Evolutionary conservation across 2,329 filamentous ascomycete genomes (phyloP), one percentile per base, ranked within the genome.

Genomic region (Scleromitrula shiraiana): DNA sequence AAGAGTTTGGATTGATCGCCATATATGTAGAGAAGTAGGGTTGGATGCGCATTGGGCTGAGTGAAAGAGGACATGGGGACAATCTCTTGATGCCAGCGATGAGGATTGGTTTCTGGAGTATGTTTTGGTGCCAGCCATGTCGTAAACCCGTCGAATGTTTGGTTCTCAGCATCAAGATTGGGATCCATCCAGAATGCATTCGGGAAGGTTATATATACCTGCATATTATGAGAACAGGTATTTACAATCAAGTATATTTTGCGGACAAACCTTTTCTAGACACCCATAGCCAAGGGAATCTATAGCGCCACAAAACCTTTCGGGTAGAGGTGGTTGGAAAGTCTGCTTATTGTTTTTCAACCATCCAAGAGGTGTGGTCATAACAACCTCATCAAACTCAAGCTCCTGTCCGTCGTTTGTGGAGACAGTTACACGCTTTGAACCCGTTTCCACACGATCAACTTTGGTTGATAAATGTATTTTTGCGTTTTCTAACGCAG

Each of bases 21-120:
- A 54, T 70, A 72, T 49, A 70, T 72, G 67, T 80, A 86, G 71
- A 85, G 85, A 38, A 86, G 74, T 2, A 87, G 71, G 2, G 81
- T 85, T 26, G 83, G 79, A 35, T 85, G 82, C 8, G 55, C 50
- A 2, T 76, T 71, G 49, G 67, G 68, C 1, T 62, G 52, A 0
- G 55, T 46, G 2, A 86, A 70, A 1, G 75, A 70, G 36, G 80
- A 73, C 15, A 86, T 70, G 15, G 82, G 81, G 46, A 84, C 66
- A 50, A 71, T 73, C 68, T 83, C 75, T 65, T 81, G 76, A 52
- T 75, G 71, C 79, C 79, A 85, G 51, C 66, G 60, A 2, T 69
- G 54, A 1, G 72, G 70, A 42, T 75, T 73, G 0, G 73, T 75
- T 33, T 68, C 60, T 0, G 64, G 46, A 1, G 75, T 68, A 63